Evolutionary conservation across 176 grass and related monocot species (phyloP), one percentile per base, ranked within the genome.

Genomic region (Bonia amplexicaulis): DNA sequence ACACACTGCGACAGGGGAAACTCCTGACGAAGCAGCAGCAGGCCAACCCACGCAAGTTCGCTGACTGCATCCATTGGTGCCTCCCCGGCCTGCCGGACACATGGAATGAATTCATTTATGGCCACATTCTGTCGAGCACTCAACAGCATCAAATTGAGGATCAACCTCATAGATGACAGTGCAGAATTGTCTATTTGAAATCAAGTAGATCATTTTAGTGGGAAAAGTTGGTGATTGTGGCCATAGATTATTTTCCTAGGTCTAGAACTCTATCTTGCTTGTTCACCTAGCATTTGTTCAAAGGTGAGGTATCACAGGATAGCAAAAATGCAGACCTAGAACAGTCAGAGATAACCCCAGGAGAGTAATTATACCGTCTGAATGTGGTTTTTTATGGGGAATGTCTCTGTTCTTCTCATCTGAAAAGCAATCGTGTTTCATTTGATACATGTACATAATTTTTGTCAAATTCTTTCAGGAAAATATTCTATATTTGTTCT

Each of bases 31-130:
- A 73, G 22, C 86, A 99, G 84, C 93, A 96, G 83, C 80, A 92
- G 77, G 83, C 88, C 0, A 79, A 93, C 77, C 93, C 93, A 9
- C 73, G 87, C 9, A 90, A 80, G 78, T 97, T 92, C 22, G 92
- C 94, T 1, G 94, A 97, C 46, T 97, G 94, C 82, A 97, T 97
- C 58, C 95, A 97, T 70, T 97, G 95, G 92, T 97, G 92, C 80
- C 92, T 97, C 11, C 91, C 92, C 1, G 89, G 95, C 2, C 54
- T 92, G 70, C 93, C 93, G 2, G 91, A 93, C 67, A 84, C 83
- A 61, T 95, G 89, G 92, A 97, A 97, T 4, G 90, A 92, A 66
- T 91, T 97, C 9, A 61, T 97, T 51, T 94, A 97, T 29, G 88
- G 85, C 5, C 76, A 90, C 61, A 93, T 96, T 41, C 14, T 91